Percentiles rank a stretch among this genome's conserved stretches.
These are phyloP conservation scores for Blastobotrys parvus DNA, from an alignment of 805 yeast species.

Conservation along the genomic window DNA sequence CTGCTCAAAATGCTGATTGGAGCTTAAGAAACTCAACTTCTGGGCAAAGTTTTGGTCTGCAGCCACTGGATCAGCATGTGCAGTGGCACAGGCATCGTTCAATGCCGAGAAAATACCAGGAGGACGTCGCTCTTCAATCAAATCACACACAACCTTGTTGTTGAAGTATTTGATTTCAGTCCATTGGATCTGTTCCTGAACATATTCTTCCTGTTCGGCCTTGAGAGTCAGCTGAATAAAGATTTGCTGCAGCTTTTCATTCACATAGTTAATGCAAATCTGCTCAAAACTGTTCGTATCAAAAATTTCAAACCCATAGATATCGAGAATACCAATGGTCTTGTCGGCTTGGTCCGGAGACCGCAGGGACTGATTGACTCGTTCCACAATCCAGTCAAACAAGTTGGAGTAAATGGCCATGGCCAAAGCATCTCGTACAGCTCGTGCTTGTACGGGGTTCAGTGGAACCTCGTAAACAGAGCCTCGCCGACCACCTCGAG, in stretches of 20 bases:
- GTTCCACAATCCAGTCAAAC: conserved; percentile 92
- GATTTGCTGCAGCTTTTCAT: conserved; percentile 92
- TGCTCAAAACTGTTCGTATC: conserved; percentile 94
- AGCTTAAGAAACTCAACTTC: conserved; percentile 73
- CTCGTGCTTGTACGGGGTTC: conserved; percentile 79
- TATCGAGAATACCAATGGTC: conserved; percentile 81
- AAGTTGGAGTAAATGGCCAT: conserved; percentile 87
- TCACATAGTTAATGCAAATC: conserved; percentile 89
- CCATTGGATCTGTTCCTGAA: conserved; percentile 92
- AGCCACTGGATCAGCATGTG: conserved; percentile 94
- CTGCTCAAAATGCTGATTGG: conserved; percentile 81
- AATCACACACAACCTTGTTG: conserved; percentile 91
- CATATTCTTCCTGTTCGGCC: conserved; percentile 96
- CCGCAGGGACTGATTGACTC: conserved; percentile 76
- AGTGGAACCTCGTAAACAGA: conserved; percentile 92
- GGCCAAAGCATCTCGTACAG: conserved; percentile 91
- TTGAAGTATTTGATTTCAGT: conserved; percentile 95
- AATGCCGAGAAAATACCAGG: conserved; percentile 95
- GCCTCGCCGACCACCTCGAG: conserved; percentile 83
- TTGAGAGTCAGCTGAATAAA: conserved; percentile 92
- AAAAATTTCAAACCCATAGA: conserved; percentile 93
- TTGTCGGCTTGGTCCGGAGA: conserved; percentile 50
- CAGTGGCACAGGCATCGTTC: conserved; percentile 96
- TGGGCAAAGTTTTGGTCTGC: conserved; percentile 96
- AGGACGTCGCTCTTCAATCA: conserved; percentile 88